phyloP scores from a whole-genome alignment of 257 asterid species.

The Solanum piurae region DNA sequence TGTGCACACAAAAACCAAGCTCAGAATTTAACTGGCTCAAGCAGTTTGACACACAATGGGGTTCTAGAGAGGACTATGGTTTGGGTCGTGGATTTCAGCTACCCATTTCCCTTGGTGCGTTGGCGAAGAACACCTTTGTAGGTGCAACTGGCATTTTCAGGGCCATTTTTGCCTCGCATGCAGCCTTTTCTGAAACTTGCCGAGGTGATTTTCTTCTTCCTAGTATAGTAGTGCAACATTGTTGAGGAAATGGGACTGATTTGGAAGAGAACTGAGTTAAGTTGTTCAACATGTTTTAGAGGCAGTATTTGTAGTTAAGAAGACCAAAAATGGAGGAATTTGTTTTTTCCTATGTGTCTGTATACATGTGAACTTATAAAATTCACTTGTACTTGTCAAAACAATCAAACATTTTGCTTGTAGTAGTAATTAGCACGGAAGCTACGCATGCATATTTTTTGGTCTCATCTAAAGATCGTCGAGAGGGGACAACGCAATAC shows the following conservation, averaged over 20 bases:
- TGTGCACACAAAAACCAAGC: constrained; percentile 4
- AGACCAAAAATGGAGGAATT: neutral
- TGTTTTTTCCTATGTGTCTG: neutral
- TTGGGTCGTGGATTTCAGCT: constrained; percentile 74
- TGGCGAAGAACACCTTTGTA: constrained; percentile 66
- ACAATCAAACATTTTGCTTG: neutral
- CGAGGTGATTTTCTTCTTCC: neutral
- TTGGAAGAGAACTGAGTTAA: neutral
- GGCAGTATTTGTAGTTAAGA: neutral
- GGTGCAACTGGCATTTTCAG: constrained; percentile 56
- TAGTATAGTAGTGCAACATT: neutral
- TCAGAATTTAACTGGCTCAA: neutral
- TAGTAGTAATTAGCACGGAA: neutral
- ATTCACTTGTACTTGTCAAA: neutral
- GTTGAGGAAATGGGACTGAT: neutral
- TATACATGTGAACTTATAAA: neutral
- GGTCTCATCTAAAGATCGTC: neutral
- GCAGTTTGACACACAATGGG: neutral
- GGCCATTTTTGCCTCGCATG: constrained; percentile 82
- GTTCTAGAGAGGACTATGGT: constrained; percentile 23
- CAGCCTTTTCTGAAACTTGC: constrained; percentile 40
- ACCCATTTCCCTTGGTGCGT: constrained; percentile 63
- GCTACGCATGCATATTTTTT: neutral
- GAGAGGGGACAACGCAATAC: neutral
- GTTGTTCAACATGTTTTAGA: neutral